Evolutionary conservation across 768 basidiomycete genomes (phyloP).

Genomic region (Boletus eberwhitei): DNA sequence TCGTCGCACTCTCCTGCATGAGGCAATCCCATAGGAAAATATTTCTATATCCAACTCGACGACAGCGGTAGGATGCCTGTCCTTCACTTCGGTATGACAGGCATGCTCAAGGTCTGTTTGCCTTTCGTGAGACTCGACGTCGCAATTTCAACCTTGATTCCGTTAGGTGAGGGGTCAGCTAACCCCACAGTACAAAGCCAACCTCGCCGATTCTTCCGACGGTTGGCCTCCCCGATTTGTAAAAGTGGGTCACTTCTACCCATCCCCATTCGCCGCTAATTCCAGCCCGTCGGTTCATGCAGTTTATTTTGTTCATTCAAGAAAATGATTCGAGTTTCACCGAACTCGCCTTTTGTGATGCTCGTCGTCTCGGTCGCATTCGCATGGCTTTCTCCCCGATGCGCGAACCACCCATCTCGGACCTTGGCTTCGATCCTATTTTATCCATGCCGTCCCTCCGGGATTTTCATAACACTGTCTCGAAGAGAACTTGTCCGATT

Average conservation of each 20-base stretch:
- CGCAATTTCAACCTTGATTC: background rate
- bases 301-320: constrained; percentile 67
- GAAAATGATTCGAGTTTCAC: constrained; percentile 33
- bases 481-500: constrained; percentile 59
- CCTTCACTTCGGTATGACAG: constrained; percentile 84
- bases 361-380: constrained; percentile 67
- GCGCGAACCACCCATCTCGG: constrained; percentile 65
- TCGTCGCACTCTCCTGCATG: background rate
- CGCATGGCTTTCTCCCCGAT: constrained; percentile 57
- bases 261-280: background rate
- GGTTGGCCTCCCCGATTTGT: constrained; percentile 66
- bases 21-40: constrained; percentile 43
- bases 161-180: constrained; percentile 45
- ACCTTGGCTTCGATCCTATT: constrained; percentile 75
- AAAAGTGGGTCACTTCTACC: constrained; percentile 41
- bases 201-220: constrained; percentile 37
- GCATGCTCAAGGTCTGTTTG: constrained; percentile 61
- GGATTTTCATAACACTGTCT: constrained; percentile 46
- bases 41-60: constrained; percentile 64
- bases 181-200: constrained; percentile 48
- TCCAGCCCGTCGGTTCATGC: background rate
- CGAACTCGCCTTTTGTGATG: constrained; percentile 69
- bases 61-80: constrained; percentile 63
- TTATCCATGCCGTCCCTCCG: constrained; percentile 59
- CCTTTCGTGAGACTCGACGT: background rate